Evolutionary conservation across 2,329 filamentous ascomycete species (phyloP).

Genomic region (Teratosphaeria viscida): DNA sequence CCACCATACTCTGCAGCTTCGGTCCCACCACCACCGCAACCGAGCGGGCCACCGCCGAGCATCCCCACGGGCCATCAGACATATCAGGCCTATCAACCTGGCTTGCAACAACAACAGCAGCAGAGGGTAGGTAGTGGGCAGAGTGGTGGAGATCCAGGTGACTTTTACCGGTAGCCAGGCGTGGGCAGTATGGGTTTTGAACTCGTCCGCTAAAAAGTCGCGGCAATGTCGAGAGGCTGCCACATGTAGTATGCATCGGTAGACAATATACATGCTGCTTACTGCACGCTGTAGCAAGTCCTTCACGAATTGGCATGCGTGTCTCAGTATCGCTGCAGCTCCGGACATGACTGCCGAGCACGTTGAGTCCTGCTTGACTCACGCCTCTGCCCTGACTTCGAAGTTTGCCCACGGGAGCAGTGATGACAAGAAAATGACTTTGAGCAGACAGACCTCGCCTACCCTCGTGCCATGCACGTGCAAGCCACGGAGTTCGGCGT

Average conservation of each 20-base stretch:
- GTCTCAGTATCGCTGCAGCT: too few species aligned
- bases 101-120: slow-evolving; percentile 6
- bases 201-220: background rate
- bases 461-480: background rate
- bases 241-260: too few species aligned
- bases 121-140: slow-evolving; percentile 10
- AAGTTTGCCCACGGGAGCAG: too few species aligned
- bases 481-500: too few species aligned
- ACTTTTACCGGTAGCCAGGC: slow-evolving; percentile 22
- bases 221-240: too few species aligned
- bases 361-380: too few species aligned
- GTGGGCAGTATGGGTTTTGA: background rate
- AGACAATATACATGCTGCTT: too few species aligned
- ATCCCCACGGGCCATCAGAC: slow-evolving; percentile 9
- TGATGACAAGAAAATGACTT: background rate
- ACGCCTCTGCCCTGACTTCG: too few species aligned
- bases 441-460: background rate
- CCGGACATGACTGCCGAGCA: too few species aligned
- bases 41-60: slow-evolving; percentile 23
- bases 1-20: background rate
- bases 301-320: too few species aligned
- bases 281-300: too few species aligned
- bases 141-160: slow-evolving; percentile 24
- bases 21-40: slow-evolving; percentile 9
- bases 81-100: slow-evolving; percentile 25